Percentiles rank a stretch among this genome's conserved stretches.
These are phyloP conservation scores for Berberis vulgaris DNA, from an alignment of 164 flowering plant species.

Conservation along the genomic window DNA sequence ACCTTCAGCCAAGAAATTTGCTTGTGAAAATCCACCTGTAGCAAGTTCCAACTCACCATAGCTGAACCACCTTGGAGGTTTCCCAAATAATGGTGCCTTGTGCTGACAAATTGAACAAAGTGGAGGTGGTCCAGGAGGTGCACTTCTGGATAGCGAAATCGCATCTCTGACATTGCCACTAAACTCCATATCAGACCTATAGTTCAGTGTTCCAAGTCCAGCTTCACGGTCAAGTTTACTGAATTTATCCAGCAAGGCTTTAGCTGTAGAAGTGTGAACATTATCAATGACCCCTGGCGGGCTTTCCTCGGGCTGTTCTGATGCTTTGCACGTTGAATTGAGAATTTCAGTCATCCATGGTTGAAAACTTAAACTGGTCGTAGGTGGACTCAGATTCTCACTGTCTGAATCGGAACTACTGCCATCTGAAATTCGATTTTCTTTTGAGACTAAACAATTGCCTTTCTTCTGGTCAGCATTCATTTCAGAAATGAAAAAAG, in stretches of 20 bases:
- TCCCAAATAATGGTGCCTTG: slow-evolving; percentile 75
- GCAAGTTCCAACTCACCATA: slow-evolving; percentile 74
- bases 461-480: slow-evolving; percentile 30
- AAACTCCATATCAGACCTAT: slow-evolving; percentile 26
- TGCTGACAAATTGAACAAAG: slow-evolving; percentile 83
- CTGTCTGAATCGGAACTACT: slow-evolving; percentile 59
- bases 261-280: slow-evolving; percentile 25
- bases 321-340: slow-evolving; percentile 24
- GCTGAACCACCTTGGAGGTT: slow-evolving; percentile 77
- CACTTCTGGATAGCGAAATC: slow-evolving; percentile 42
- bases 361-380: slow-evolving; percentile 30
- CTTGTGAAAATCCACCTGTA: slow-evolving; percentile 67
- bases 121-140: slow-evolving; percentile 76
- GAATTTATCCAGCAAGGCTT: slow-evolving; percentile 35
- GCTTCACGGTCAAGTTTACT: slow-evolving; percentile 35
- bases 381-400: slow-evolving; percentile 29
- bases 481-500: slow-evolving; percentile 31
- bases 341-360: slow-evolving; percentile 45
- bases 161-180: slow-evolving; percentile 52
- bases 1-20: slow-evolving; percentile 93
- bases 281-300: slow-evolving; percentile 19
- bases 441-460: slow-evolving; percentile 12
- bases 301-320: slow-evolving; percentile 20
- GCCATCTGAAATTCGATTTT: slow-evolving; percentile 22
- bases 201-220: slow-evolving; percentile 28